phyloP scores from a whole-genome alignment of 2,329 filamentous ascomycete genomes.

The Diaporthe helianthi region DNA sequence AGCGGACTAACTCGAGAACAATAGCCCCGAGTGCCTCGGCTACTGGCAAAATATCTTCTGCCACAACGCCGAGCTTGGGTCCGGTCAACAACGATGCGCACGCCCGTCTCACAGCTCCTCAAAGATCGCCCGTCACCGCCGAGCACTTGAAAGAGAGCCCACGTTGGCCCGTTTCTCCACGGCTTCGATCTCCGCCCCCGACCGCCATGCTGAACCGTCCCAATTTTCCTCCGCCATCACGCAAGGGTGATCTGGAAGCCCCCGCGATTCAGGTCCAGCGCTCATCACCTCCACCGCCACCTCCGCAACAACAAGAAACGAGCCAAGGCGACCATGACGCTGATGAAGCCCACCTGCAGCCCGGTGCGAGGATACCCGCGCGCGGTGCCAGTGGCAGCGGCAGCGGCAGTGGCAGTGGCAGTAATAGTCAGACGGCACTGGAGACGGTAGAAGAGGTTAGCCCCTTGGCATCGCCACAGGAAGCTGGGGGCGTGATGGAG shows the following conservation, averaged over 20 bases:
- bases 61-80: constrained; percentile 71
- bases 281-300: constrained; percentile 52
- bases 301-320: constrained; percentile 50
- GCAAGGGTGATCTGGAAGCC: constrained; percentile 57
- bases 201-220: constrained; percentile 50
- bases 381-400: constrained; percentile 65
- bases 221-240: constrained; percentile 51
- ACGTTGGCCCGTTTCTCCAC: constrained; percentile 79
- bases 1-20: constrained; percentile 54
- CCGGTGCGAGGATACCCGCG: constrained; percentile 66
- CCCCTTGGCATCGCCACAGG: constrained; percentile 72
- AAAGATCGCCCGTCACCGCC: constrained; percentile 62
- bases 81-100: constrained; percentile 66
- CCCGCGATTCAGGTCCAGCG: constrained; percentile 62
- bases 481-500: constrained; percentile 49
- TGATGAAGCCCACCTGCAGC: constrained; percentile 56
- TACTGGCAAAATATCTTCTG: constrained; percentile 72
- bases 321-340: constrained; percentile 57
- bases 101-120: constrained; percentile 67
- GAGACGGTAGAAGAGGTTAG: constrained; percentile 94
- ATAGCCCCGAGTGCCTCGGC: constrained; percentile 67
- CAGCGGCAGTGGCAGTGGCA: constrained; percentile 59
- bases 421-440: constrained; percentile 60
- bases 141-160: constrained; percentile 63
- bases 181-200: constrained; percentile 79